These are phyloP conservation scores for Hanseniaspora occidentalis DNA, from an alignment of 805 yeast genomes.

Conservation along the genomic window DNA sequence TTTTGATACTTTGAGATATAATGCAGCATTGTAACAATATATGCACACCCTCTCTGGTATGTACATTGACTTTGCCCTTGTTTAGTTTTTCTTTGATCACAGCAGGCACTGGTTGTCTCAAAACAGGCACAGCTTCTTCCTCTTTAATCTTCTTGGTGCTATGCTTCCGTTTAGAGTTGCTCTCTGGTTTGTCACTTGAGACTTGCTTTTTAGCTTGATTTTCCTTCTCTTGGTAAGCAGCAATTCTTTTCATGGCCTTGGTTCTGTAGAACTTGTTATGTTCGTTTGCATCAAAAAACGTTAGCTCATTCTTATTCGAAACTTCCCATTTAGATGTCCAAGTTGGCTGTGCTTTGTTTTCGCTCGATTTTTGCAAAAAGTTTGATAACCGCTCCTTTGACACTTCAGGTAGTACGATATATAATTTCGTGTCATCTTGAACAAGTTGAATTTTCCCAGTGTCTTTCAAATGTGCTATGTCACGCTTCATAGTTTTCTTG, in stretches of 20 bases:
- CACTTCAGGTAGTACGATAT: constrained; percentile 1
- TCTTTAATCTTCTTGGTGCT: neutral
- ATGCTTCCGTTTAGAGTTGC: neutral
- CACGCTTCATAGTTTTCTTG: constrained; percentile 38
- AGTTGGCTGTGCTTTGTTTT: neutral
- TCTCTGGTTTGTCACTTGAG: neutral
- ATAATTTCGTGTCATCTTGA: constrained; percentile 1
- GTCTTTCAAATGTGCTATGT: constrained; percentile 25
- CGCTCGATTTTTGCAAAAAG: neutral
- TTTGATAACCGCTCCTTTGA: constrained; percentile 4
- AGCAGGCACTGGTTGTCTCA: neutral
- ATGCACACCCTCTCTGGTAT: constrained; percentile 35
- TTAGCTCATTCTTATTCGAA: constrained; percentile 21
- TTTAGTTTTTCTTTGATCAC: neutral
- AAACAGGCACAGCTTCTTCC: neutral
- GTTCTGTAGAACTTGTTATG: constrained; percentile 19
- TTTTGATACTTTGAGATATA: constrained; percentile 48
- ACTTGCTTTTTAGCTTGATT: neutral
- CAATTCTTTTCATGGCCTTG: constrained; percentile 22
- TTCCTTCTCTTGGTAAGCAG: constrained; percentile 14
- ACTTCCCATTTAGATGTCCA: constrained; percentile 13
- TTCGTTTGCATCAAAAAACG: constrained; percentile 22
- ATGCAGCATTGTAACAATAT: constrained; percentile 51
- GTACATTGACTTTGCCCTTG: constrained; percentile 11
- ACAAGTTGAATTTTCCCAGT: constrained; percentile 18